Conservation (phyloP, 345 rosid genomes). For the Camelina sativa region DNA sequence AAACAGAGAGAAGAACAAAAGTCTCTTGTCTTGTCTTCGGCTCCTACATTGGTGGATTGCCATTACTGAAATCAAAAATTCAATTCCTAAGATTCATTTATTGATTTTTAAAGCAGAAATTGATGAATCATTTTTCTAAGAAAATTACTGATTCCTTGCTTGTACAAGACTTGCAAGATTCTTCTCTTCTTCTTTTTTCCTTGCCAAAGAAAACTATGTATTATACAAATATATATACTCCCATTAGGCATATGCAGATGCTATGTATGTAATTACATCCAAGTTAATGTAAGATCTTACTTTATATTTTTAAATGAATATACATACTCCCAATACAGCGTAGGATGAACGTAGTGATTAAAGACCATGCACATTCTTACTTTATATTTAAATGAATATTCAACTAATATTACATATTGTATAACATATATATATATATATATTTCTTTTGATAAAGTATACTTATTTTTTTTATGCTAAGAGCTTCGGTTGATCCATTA, state of each 20-base stretch:
- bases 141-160: constrained; percentile 42
- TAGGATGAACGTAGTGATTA: background rate
- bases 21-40: constrained; percentile 70
- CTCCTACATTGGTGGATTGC: constrained; percentile 92
- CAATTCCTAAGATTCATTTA: constrained; percentile 15
- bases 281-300: constrained; percentile 11
- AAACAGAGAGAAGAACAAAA: constrained; percentile 46
- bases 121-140: constrained; percentile 26
- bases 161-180: constrained; percentile 40
- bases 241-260: constrained; percentile 32
- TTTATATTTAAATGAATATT: background rate
- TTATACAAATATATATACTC: constrained; percentile 18
- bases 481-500: background rate
- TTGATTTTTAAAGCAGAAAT: constrained; percentile 17
- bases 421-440: background rate
- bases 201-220: constrained; percentile 30
- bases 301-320: no score
- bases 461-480: background rate
- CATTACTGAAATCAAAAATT: constrained; percentile 64
- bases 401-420: background rate
- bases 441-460: no score
- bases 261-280: constrained; percentile 32
- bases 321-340: background rate
- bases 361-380: background rate
- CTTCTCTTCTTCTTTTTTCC: background rate